A percentile compares a stretch with the other conserved stretches of the same genome.
Conservation (phyloP, 352 stramenopile genomes). For the Phytopythium boreale region DNA sequence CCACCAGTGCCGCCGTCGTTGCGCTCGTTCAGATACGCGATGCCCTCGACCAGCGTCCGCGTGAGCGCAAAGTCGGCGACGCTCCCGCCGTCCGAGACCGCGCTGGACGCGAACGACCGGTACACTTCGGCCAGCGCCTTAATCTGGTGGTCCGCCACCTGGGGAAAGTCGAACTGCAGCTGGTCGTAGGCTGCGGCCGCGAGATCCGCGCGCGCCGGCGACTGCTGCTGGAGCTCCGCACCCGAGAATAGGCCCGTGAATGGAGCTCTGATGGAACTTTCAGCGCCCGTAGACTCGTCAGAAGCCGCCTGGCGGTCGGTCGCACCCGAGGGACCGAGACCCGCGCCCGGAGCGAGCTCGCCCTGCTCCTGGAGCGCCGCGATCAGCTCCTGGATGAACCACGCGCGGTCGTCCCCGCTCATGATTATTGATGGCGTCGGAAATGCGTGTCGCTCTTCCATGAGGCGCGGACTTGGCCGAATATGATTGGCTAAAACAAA, state of each 20-base stretch:
- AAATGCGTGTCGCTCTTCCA: neutral
- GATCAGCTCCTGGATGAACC: slow-evolving; percentile 58
- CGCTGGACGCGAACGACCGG: slow-evolving; percentile 18
- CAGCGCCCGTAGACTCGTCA: slow-evolving; percentile 12
- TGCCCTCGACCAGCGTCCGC: slow-evolving; percentile 32
- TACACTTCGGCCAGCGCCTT: slow-evolving; percentile 43
- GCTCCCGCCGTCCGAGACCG: slow-evolving; percentile 3
- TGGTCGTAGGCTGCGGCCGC: slow-evolving; percentile 33
- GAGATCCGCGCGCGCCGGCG: slow-evolving; percentile 14
- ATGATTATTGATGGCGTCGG: slow-evolving; percentile 10
- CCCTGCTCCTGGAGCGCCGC: slow-evolving; percentile 52
- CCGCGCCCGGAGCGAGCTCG: slow-evolving; percentile 8
- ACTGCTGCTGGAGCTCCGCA: slow-evolving; percentile 1
- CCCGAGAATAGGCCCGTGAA: slow-evolving; percentile 20
- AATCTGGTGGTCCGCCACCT: slow-evolving; percentile 31
- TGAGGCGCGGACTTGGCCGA: too few species aligned
- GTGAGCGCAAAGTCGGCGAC: slow-evolving; percentile 27
- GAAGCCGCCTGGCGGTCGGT: slow-evolving; percentile 8
- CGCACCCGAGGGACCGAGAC: slow-evolving; percentile 2
- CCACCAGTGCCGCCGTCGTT: neutral
- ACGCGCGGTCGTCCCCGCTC: slow-evolving; percentile 27
- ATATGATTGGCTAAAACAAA: neutral
- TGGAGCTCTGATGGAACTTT: slow-evolving; percentile 11
- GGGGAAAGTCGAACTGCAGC: slow-evolving; percentile 61
- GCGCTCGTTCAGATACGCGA: slow-evolving; percentile 47